These are phyloP conservation scores for Gastrodia elata DNA, from an alignment of 106 monocot genomes.

Conservation along the genomic window DNA sequence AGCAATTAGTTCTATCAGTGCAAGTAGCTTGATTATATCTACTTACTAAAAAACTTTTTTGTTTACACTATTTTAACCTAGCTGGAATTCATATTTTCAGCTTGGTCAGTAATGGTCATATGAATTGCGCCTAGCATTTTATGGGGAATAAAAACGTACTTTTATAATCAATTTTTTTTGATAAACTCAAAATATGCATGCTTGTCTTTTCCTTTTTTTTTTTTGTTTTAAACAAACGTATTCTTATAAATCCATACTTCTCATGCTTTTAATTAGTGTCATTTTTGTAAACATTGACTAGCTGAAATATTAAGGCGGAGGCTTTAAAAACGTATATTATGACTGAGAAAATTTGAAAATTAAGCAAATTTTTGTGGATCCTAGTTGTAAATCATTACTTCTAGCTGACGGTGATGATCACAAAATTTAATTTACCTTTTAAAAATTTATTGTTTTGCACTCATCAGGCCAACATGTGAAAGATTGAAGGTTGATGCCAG, in stretches of 20 bases:
- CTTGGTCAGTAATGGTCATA: neutral
- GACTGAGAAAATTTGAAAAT: neutral
- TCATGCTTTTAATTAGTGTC: slow-evolving; percentile 1
- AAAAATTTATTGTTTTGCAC: neutral
- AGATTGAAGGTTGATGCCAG: neutral
- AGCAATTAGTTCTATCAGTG: neutral
- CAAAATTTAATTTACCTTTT: neutral
- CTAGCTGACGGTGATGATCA: neutral
- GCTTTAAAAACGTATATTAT: no score
- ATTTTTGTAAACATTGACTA: neutral
- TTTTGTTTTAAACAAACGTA: neutral
- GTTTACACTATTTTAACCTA: neutral
- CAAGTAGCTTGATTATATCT: neutral
- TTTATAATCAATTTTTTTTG: neutral
- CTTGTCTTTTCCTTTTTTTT: no score
- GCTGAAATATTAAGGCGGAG: neutral
- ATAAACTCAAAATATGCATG: neutral
- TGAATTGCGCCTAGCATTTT: no score
- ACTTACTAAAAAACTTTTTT: neutral
- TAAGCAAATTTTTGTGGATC: neutral
- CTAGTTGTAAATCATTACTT: neutral
- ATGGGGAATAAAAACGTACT: neutral
- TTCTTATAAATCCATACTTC: neutral
- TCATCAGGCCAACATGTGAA: neutral
- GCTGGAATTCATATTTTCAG: neutral